A percentile compares a stretch with the other conserved stretches of the same genome.
Conservation (phyloP, 2,329 filamentous ascomycete genomes). For the Decorospora gaudefroyi region DNA sequence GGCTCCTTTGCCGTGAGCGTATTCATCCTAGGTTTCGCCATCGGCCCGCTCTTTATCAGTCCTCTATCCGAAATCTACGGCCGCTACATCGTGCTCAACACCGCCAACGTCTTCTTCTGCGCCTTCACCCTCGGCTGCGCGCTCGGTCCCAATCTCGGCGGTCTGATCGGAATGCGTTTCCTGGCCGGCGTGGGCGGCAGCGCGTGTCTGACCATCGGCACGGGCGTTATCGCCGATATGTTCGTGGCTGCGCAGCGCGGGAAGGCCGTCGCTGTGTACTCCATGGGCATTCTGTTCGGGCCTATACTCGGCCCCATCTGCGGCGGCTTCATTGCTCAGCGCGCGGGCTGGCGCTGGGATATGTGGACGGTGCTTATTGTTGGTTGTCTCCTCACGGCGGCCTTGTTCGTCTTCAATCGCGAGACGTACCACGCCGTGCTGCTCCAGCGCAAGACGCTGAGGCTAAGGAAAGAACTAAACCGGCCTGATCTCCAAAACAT, state of each 20-base stretch:
- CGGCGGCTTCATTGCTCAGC: slow-evolving; percentile 38
- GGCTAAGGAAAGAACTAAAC: slow-evolving; percentile 50
- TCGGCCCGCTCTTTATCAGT: slow-evolving; percentile 41
- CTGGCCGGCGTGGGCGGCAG: slow-evolving; percentile 32
- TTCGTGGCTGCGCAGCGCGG: slow-evolving; percentile 42
- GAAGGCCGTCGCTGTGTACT: slow-evolving; percentile 39
- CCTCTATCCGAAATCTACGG: slow-evolving; percentile 46
- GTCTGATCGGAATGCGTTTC: slow-evolving; percentile 38
- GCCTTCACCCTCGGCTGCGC: slow-evolving; percentile 55
- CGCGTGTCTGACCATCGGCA: slow-evolving; percentile 44
- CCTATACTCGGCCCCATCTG: slow-evolving; percentile 43
- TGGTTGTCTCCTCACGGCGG: slow-evolving; percentile 26
- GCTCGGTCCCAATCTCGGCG: slow-evolving; percentile 40
- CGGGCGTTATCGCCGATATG: slow-evolving; percentile 44
- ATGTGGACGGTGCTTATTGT: slow-evolving; percentile 45
- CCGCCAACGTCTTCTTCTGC: slow-evolving; percentile 56
- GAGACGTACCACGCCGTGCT: slow-evolving; percentile 57
- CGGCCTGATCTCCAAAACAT: slow-evolving; percentile 55
- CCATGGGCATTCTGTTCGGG: slow-evolving; percentile 39
- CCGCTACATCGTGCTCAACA: slow-evolving; percentile 38
- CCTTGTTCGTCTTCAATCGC: slow-evolving; percentile 47
- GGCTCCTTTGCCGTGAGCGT: slow-evolving; percentile 43
- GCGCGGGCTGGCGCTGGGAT: slow-evolving; percentile 41
- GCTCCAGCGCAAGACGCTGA: slow-evolving; percentile 62
- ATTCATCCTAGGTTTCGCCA: slow-evolving; percentile 44